Evolutionary conservation across 2,329 filamentous ascomycete genomes (phyloP).

Genomic region (Fusarium albidum): DNA sequence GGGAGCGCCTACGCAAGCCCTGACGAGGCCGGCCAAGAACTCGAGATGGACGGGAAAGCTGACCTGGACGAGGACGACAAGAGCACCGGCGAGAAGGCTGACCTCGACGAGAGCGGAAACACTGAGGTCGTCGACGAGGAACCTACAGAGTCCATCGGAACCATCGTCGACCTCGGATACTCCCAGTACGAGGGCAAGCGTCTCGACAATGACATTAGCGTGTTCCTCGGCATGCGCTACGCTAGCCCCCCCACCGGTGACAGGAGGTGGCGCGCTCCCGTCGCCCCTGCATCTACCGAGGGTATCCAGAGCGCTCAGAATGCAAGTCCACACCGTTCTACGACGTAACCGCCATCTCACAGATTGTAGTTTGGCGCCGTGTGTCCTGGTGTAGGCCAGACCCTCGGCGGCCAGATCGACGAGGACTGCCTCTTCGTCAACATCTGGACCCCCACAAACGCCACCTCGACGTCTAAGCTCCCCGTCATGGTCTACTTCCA

Average conservation of each 20-base stretch:
- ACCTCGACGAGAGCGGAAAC: no score
- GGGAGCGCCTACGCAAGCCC: no score
- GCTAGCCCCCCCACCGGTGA: background rate
- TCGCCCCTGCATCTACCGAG: background rate
- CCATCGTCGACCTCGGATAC: no score
- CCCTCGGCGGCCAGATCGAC: background rate
- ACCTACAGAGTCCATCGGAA: no score
- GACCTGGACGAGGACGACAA: no score
- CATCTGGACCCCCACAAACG: background rate
- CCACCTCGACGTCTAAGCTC: background rate
- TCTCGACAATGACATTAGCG: background rate
- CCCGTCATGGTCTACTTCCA: slow-evolving; percentile 5
- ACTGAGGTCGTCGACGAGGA: no score
- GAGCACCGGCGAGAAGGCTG: no score
- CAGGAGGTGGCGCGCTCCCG: background rate
- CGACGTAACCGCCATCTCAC: no score
- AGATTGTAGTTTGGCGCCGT: background rate
- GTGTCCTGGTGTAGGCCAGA: background rate
- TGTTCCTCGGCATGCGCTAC: slow-evolving; percentile 8
- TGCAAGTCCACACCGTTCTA: no score
- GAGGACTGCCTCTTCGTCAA: slow-evolving; percentile 10
- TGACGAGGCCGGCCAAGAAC: no score
- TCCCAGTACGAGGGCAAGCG: background rate
- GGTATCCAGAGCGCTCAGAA: background rate
- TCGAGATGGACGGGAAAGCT: no score